Evolutionary conservation across 495 filamentous ascomycete genomes (phyloP), one percentile per base, ranked within the genome.

Genomic region (Daldinia childiae): DNA sequence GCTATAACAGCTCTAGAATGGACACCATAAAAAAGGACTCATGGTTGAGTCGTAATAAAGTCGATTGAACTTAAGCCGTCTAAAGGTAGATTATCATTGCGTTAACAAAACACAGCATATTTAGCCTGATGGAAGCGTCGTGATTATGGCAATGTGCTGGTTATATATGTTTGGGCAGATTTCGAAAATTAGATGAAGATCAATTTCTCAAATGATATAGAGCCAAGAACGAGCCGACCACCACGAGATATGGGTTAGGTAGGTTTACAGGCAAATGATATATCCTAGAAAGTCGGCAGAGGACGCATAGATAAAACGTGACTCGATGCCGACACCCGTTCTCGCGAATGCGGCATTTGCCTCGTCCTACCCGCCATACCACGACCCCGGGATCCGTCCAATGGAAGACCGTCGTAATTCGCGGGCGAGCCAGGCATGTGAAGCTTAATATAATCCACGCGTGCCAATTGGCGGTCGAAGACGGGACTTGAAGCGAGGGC

Each of bases 221-320:
- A 26, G 62, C 71, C 65, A 69, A 69, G 65, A 30, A 12, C 14
- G 6, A n/a, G 43, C 50, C 45, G 43, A 41, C 29, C 29, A 56
- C 60, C 48, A 57, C 45, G 64, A 62, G 57, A 62, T 62, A 61
- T 65, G 70, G 70, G 70, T 68, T 68, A 68, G 70, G 70, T 73
- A 65, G 4, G 29, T 0, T 32, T 5, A 26, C 17, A 45, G 48
- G 57, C 57, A 62, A 21, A 71, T 32, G 29, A 32, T 32, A 32
- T 6, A 1, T 64, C 32, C 34, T 11, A 67, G 41, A 8, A 9
- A 9, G 30, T 32, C 57, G 41, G 65, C 65, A 69, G 65, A 69
- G 30, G 24, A 26, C 34, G 61, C 55, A 29, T 62, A 26, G 59
- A 29, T 62, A 26, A 62, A 69, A 66, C 62, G 66, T 66, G 66